phyloP scores from a whole-genome alignment of 2,329 filamentous ascomycete genomes.

The Dactylella cylindrospora region DNA sequence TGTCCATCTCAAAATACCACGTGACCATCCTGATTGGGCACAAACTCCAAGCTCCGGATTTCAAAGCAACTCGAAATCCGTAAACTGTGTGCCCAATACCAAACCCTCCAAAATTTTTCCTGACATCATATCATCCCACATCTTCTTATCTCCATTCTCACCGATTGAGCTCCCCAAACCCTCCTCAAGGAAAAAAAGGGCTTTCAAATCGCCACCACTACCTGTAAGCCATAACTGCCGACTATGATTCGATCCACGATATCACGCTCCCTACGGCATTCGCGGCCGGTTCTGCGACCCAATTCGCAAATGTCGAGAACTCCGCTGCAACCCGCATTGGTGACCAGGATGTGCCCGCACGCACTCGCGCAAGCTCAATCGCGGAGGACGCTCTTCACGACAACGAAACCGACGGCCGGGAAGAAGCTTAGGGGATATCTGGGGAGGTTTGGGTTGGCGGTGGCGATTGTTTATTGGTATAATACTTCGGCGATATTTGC shows the following conservation, averaged over 20 bases:
- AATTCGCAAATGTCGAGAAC: conserved; percentile 18
- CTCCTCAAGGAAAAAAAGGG: conserved; percentile 7
- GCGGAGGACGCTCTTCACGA: conserved; percentile 55
- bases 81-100: conserved; percentile 25
- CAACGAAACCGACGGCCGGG: conserved; percentile 63
- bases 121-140: conserved; percentile 3
- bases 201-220: conserved; percentile 6
- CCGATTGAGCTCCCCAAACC: neutral
- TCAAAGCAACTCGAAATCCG: conserved; percentile 13
- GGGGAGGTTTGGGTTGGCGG: conserved; percentile 73
- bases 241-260: conserved; percentile 29
- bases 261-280: conserved; percentile 42
- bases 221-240: conserved; percentile 1
- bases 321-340: conserved; percentile 20
- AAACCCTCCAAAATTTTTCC: conserved; percentile 19
- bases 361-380: conserved; percentile 17
- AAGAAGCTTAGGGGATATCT: conserved; percentile 79
- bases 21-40: conserved; percentile 4
- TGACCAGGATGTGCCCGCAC: conserved; percentile 9
- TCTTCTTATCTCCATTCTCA: neutral
- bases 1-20: conserved; percentile 4
- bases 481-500: conserved; percentile 86
- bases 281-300: conserved; percentile 35
- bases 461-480: conserved; percentile 84
- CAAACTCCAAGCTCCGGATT: conserved; percentile 33